Evolutionary conservation across 345 rosid species (phyloP), one percentile per base, ranked within the genome.

Genomic region (Bruguiera parviflora): DNA sequence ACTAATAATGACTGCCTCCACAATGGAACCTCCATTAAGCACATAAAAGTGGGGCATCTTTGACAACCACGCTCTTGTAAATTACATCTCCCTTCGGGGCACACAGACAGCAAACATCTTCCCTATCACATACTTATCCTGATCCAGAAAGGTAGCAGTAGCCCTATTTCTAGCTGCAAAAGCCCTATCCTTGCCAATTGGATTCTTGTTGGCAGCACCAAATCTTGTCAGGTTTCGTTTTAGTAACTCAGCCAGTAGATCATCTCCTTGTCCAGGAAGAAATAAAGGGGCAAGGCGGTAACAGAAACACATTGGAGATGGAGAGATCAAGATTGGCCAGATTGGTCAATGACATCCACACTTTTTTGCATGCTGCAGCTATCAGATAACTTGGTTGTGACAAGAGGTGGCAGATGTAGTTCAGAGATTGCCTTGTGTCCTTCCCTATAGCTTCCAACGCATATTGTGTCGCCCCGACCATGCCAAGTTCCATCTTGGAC

Each of bases 401-500:
- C 72, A 21, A 75, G 63, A 11, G 86, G 71, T 56, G 91, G 81
- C 0, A 84, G 81, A 68, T 82, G 84, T 57, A 86, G 75, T 71
- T 88, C 89, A 8, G 81, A 64, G 62, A 82, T 65, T 25, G 89
- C 70, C 73, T 82, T 84, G 53, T 61, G 80, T 37, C 87, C 89
- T 78, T 89, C 90, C 18, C 76, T 57, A 67, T 81, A 74, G 70
- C 85, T 71, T 15, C 92, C 91, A 63, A 94, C 53, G 74, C 95
- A 88, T 74, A 89, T 77, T 8, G 95, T 89, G 80, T 91, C 98
- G 21, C 96, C 96, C 29, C 97, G 87, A 15, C 98, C 97, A 69
- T 91, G 98, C 98, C 98, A 94, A 19, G 77, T 86, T 51, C 97
- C 92, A 13, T 88, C 95, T 64, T 89, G 97, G 58, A 94, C 96